A percentile compares a stretch with the other conserved stretches of the same genome.
Evolutionary conservation across 805 yeast genomes (phyloP).

Genomic region (Starmera amethionina): DNA sequence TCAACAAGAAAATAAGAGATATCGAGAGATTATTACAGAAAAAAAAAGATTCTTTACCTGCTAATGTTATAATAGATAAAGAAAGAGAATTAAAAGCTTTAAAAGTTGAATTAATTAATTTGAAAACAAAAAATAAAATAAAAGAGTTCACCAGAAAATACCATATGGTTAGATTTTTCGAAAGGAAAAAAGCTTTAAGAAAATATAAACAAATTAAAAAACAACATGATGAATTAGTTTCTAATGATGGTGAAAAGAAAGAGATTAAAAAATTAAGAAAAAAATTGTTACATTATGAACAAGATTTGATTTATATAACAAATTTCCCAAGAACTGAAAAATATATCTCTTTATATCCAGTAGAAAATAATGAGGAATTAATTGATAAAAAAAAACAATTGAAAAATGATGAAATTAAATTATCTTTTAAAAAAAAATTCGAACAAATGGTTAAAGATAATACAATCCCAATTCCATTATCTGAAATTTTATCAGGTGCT

Average conservation of each 20-base stretch:
- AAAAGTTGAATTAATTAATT: conserved; percentile 43
- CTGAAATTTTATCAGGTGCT: conserved; percentile 29
- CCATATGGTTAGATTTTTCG: conserved; percentile 91
- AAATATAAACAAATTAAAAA: conserved; percentile 42
- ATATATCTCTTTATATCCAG: conserved; percentile 71
- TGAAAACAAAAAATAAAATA: conserved; percentile 33
- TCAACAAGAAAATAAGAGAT: conserved; percentile 83
- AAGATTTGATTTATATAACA: conserved; percentile 66
- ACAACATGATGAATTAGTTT: conserved; percentile 16
- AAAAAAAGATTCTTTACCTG: conserved; percentile 48
- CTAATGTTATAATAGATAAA: conserved; percentile 55
- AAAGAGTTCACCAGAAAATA: conserved; percentile 59
- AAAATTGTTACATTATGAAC: conserved; percentile 43
- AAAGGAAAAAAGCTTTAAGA: conserved; percentile 75
- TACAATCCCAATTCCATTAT: conserved; percentile 47
- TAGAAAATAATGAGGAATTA: conserved; percentile 19
- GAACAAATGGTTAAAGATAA: conserved; percentile 41
- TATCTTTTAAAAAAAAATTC: conserved; percentile 42
- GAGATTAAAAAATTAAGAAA: conserved; percentile 35
- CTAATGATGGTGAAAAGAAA: conserved; percentile 17
- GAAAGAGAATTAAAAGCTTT: conserved; percentile 69
- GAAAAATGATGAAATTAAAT: conserved; percentile 33
- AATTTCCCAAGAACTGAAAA: conserved; percentile 73
- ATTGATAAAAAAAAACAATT: conserved; percentile 27
- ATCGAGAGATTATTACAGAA: conserved; percentile 55